Evolutionary conservation across 23 red algal species (phyloP).

Genomic region (Gracilaria domingensis): DNA sequence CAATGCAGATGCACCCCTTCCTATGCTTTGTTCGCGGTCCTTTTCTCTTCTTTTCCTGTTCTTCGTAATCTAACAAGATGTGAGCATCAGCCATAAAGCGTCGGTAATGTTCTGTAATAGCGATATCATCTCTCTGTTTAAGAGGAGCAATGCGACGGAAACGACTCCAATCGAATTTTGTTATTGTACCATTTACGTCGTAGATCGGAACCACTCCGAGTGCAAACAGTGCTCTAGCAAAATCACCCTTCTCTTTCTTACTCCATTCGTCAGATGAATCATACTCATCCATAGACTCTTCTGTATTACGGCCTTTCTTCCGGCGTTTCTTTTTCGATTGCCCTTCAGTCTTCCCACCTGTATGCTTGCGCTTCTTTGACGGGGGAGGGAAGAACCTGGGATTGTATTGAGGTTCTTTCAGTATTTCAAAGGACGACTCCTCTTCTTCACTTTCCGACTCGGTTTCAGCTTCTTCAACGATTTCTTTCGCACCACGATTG

Average conservation of each 20-base stretch:
- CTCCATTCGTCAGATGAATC: constrained; percentile 63
- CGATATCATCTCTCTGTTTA: constrained; percentile 60
- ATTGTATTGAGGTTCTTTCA: constrained; percentile 30
- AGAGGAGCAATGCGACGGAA: constrained; percentile 69
- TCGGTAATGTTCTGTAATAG: constrained; percentile 43
- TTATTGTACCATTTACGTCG: constrained; percentile 47
- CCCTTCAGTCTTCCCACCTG: constrained; percentile 1
- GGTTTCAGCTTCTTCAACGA: constrained; percentile 21
- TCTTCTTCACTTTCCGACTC: constrained; percentile 41
- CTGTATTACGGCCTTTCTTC: constrained; percentile 15
- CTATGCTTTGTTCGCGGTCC: constrained; percentile 74
- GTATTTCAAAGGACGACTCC: constrained; percentile 20
- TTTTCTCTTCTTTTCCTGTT: constrained; percentile 68
- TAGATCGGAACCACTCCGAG: constrained; percentile 70
- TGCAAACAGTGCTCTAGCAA: constrained; percentile 70
- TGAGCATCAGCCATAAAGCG: constrained; percentile 70
- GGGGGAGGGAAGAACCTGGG: constrained; percentile 23
- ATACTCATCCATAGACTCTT: constrained; percentile 24
- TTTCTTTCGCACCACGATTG: no score
- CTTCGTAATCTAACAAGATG: constrained; percentile 62
- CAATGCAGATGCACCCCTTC: constrained; percentile 71
- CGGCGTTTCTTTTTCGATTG: constrained; percentile 22
- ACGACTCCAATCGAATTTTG: constrained; percentile 68
- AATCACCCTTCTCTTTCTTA: constrained; percentile 75
- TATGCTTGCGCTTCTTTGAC: constrained; percentile 37